Base-by-base conservation (phyloP, 2,329 filamentous ascomycete genomes). In the Eutypella sp. region DNA sequence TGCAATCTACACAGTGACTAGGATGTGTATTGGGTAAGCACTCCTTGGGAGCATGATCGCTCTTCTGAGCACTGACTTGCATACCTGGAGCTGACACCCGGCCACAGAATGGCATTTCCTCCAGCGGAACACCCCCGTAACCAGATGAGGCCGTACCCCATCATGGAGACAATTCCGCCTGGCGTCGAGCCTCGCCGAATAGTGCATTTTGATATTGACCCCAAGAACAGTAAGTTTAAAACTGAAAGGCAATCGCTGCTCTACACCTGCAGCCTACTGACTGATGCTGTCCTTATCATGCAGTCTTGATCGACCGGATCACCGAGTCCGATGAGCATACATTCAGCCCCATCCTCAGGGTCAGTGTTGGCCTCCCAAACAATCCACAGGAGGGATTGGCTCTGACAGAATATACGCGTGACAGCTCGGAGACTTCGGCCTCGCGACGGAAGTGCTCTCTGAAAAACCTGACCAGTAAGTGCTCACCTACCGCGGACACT, bases 181-280 rank as follows among this genome's bases (percentile, higher is more conserved):
- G 4, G 10, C 5, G 3, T n/a, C n/a, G 6, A 34, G 2, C 47
- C 53, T 11, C 34, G 4, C 24, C 45, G 45, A 2, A 29, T 51
- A 5, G 47, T 53, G 5, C 53, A 57, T 49, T 56, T 57, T 20
- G 53, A 57, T 20, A 20, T 57, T 3, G 51, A 57, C 22, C 48
- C 53, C 1, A 45, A 10, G 34, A 53, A 56, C 29, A 47, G 54
- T 56, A 49, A 8, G 47, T 42, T 27, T 10, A 13, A 22, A 23
- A n/a, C n/a, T n/a, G n/a, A n/a, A n/a, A n/a, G n/a, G n/a, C n/a
- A n/a, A n/a, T n/a, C n/a, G n/a, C n/a, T n/a, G n/a, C n/a, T n/a
- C n/a, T n/a, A n/a, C n/a, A n/a, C n/a, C n/a, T n/a, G n/a, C n/a
- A n/a, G n/a, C n/a, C n/a, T n/a, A n/a, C n/a, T n/a, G n/a, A n/a